Conservation (phyloP, 345 rosid genomes). For the Lenwebbia sp. region DNA sequence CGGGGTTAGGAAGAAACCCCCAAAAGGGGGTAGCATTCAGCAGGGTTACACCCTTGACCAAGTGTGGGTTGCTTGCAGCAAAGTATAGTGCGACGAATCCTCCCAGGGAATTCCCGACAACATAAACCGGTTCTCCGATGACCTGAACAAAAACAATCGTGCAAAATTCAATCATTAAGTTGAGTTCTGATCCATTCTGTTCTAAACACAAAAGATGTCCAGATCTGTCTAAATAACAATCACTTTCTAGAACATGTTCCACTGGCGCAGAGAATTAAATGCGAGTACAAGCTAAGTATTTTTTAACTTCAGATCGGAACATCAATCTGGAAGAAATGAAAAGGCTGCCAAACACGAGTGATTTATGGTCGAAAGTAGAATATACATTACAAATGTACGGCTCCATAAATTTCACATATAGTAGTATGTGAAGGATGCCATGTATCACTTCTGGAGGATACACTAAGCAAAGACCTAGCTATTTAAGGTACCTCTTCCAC, state of each 20-base stretch:
- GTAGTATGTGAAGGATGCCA: not conserved
- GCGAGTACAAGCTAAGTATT: not conserved
- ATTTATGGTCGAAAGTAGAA: not conserved
- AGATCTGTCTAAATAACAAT: not conserved
- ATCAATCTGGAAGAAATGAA: not conserved
- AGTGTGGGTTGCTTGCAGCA: conserved; percentile 74
- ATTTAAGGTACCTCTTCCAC: conserved; percentile 53
- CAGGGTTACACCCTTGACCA: conserved; percentile 84
- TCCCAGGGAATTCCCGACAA: conserved; percentile 93
- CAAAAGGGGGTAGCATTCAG: conserved; percentile 98
- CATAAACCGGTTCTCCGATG: conserved; percentile 80
- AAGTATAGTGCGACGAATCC: conserved; percentile 81
- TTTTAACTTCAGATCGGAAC: not conserved
- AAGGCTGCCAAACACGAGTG: not conserved
- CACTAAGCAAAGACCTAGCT: not conserved
- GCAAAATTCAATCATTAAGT: not conserved
- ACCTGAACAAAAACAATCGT: conserved; percentile 28
- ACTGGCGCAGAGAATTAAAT: not conserved
- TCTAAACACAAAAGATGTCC: not conserved
- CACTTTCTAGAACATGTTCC: not conserved
- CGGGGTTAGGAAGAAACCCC: conserved; percentile 90
- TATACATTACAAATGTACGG: not conserved
- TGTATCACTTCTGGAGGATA: not conserved
- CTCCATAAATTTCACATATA: not conserved
- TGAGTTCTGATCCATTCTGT: not conserved